Percentiles rank a stretch among this genome's conserved stretches.
Evolutionary conservation across 345 rosid genomes (phyloP).

Genomic region (Salix caprea): DNA sequence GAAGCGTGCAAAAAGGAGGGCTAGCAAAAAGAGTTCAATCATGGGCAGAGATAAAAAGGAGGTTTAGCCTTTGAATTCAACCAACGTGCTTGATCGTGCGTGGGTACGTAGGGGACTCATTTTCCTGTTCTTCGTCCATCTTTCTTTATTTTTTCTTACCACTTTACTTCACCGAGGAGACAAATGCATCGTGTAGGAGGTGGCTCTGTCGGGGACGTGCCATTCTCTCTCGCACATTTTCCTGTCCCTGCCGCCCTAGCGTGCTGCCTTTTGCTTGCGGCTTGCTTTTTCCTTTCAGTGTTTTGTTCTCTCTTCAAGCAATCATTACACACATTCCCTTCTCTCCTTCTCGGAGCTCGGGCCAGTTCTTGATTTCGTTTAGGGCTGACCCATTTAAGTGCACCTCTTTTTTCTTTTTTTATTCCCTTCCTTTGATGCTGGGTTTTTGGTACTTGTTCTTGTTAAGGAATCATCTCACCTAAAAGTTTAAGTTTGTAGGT

Average conservation of each 20-base stretch:
- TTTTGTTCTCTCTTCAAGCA: background rate
- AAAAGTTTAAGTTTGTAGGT: too few relatives aligned
- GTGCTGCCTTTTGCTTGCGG: background rate
- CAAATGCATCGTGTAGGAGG: background rate
- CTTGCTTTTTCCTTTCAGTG: too few relatives aligned
- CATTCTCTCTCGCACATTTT: background rate
- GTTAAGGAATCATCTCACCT: too few relatives aligned
- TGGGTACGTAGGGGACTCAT: background rate
- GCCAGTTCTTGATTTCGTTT: background rate
- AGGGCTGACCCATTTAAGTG: background rate
- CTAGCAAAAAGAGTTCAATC: background rate
- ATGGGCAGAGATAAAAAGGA: background rate
- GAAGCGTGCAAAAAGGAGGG: background rate
- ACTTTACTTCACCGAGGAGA: background rate
- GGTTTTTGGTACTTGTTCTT: background rate
- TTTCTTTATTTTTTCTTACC: background rate
- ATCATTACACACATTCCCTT: background rate
- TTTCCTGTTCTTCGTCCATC: too few relatives aligned
- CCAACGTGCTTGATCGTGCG: background rate
- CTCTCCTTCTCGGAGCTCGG: background rate
- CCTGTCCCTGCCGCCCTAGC: background rate
- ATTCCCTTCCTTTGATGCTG: background rate
- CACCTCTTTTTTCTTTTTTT: background rate
- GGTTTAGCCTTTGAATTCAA: background rate
- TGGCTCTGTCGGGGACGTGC: conserved; percentile 1